Evolutionary conservation across 1,284 basidiomycete genomes (phyloP).

Genomic region (Sporisorium scitamineum): DNA sequence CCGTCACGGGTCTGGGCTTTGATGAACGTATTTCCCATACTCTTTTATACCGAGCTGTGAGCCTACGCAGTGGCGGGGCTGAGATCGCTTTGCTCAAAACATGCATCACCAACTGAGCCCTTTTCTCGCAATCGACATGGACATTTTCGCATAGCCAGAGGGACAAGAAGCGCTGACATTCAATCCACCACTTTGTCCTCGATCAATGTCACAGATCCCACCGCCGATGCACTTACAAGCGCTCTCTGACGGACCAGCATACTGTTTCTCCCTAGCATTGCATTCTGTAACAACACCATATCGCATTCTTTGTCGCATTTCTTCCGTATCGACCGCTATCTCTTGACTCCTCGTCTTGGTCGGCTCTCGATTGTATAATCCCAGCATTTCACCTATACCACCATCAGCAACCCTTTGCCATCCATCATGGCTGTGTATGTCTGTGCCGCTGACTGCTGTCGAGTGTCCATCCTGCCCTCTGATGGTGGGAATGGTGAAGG

Average conservation of each 20-base stretch:
- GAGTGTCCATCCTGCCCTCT: background rate
- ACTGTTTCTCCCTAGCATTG: constrained; percentile 23
- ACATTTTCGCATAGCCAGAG: background rate
- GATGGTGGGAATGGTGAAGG: background rate
- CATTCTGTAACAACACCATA: constrained; percentile 34
- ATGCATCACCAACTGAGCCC: constrained; percentile 61
- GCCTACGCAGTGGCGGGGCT: constrained; percentile 57
- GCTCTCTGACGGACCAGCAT: constrained; percentile 3
- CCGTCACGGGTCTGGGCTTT: constrained; percentile 18
- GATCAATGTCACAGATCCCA: background rate
- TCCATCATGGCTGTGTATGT: background rate
- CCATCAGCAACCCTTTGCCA: background rate
- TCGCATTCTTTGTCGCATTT: constrained; percentile 23
- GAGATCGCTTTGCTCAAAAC: constrained; percentile 55
- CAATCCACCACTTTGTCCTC: no score
- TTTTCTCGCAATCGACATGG: background rate
- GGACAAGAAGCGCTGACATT: constrained; percentile 6
- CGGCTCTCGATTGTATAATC: constrained; percentile 16
- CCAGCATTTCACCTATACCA: background rate
- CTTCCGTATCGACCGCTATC: background rate
- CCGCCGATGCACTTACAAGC: background rate
- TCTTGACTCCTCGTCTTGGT: background rate
- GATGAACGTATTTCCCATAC: constrained; percentile 57
- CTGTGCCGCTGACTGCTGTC: background rate
- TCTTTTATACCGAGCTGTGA: constrained; percentile 54